Evolutionary conservation across 2,329 filamentous ascomycete genomes (phyloP), one percentile per base, ranked within the genome.

Genomic region (Xylaria sp.): DNA sequence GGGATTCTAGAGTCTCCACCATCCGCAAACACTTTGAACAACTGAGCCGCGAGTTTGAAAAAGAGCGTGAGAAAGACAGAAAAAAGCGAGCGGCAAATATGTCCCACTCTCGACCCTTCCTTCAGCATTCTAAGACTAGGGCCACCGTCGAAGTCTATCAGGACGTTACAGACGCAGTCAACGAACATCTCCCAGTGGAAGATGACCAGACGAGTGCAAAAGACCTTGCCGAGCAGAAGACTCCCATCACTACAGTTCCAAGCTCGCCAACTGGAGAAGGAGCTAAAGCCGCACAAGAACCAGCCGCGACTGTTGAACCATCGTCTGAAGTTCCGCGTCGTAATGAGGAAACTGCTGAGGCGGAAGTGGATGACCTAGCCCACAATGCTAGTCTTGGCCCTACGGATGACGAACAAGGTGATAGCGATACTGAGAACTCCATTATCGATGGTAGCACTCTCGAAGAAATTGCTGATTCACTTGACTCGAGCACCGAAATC

Each of bases 11-110:
- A 75, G 96, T 99, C 2, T 97, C 94, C 9, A 94, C 91, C n/a
- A 85, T 99, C 59, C 94, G 96, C 20, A 93, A 93, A 74, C 96
- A 98, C 79, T 98, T 99, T 78, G 97, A 99, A 80, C 94, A 98
- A 79, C 86, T 99, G 66, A 98, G 94, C 75, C 91, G 94, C 28
- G 97, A 99, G 77, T 99, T 99, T 74, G 94, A 98, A 78, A 97
- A 95, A 76, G 95, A 99, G 81, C 89, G 96, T 54, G 88, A 97
- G 73, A 91, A 92, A 58, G 95, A 98, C 79, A 89, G 93, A 73
- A 91, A 91, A 75, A 92, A 94, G 78, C 86, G 93, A 68, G 92
- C 93, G 31, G 92, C 93, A 55, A 94, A 91, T 76, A 90, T 92
- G 77, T 87, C 89, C 25, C 85, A 88, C 78, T 93, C 93, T 15